Evolutionary conservation across 1,284 basidiomycete species (phyloP).

Genomic region (Ceraceosorus guamensis): DNA sequence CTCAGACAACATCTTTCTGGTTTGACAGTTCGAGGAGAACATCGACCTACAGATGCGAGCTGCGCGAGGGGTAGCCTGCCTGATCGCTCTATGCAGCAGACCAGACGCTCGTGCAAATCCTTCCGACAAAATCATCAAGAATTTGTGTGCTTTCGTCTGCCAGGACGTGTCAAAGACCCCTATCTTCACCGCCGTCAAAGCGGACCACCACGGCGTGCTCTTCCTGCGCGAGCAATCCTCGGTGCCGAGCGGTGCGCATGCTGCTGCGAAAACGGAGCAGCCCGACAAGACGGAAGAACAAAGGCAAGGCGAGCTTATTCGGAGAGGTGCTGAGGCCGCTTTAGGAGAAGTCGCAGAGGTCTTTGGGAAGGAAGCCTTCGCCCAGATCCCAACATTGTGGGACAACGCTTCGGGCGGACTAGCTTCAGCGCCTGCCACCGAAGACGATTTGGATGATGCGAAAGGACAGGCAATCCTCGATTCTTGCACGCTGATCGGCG

Average conservation of each 20-base stretch:
- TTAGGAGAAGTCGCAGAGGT: constrained; percentile 69
- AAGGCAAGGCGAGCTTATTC: constrained; percentile 52
- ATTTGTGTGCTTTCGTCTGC: constrained; percentile 92
- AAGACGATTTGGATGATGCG: constrained; percentile 37
- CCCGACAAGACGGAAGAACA: constrained; percentile 17
- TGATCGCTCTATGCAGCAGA: constrained; percentile 73
- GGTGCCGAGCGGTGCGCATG: constrained; percentile 41
- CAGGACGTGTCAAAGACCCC: constrained; percentile 76
- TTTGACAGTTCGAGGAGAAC: constrained; percentile 60
- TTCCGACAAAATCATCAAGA: constrained; percentile 93
- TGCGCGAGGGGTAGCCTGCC: constrained; percentile 74
- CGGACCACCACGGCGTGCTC: constrained; percentile 65
- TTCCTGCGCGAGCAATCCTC: constrained; percentile 58
- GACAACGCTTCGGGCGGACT: constrained; percentile 59
- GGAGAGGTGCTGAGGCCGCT: constrained; percentile 75
- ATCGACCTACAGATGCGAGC: constrained; percentile 81
- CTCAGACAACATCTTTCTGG: constrained; percentile 11
- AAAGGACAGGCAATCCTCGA: constrained; percentile 86
- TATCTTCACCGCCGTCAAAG: constrained; percentile 66
- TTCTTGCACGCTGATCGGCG: constrained; percentile 79
- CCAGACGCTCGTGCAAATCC: constrained; percentile 57
- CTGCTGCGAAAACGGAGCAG: constrained; percentile 49
- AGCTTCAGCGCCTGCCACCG: constrained; percentile 51
- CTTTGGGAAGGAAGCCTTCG: constrained; percentile 69
- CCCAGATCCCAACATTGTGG: constrained; percentile 84